phyloP scores from a whole-genome alignment of 2,329 filamentous ascomycete genomes.

The Nemania bipapillata region DNA sequence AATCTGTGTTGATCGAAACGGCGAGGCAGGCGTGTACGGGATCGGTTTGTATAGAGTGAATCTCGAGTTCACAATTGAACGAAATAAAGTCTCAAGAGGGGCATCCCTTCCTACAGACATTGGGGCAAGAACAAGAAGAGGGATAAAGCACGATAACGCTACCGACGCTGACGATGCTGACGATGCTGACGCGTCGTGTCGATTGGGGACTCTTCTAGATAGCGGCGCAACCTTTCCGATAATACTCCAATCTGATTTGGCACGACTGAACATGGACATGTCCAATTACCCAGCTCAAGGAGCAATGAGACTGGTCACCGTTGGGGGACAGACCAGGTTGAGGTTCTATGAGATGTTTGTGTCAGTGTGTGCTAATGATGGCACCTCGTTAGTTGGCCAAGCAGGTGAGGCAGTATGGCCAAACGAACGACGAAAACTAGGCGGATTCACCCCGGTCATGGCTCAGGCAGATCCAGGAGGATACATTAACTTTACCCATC shows the following conservation, averaged over 20 bases:
- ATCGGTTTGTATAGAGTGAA: constrained; percentile 45
- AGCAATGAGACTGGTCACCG: constrained; percentile 40
- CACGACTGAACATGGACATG: constrained; percentile 50
- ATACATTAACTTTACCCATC: constrained; percentile 37
- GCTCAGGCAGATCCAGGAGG: constrained; percentile 24
- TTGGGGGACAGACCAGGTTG: constrained; percentile 30
- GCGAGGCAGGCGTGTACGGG: constrained; percentile 27
- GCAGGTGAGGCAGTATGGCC: constrained; percentile 45
- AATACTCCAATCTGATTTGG: constrained; percentile 53
- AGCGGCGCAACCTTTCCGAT: constrained; percentile 57
- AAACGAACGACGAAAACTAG: constrained; percentile 41
- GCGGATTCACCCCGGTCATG: constrained; percentile 49
- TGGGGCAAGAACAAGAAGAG: neutral
- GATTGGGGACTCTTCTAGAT: constrained; percentile 56
- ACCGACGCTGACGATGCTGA: constrained; percentile 11
- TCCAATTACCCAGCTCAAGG: constrained; percentile 54
- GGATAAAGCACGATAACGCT: constrained; percentile 17
- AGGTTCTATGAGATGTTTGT: constrained; percentile 54
- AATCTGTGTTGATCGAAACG: constrained; percentile 44
- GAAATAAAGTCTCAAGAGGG: constrained; percentile 15
- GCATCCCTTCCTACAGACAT: neutral
- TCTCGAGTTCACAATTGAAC: constrained; percentile 26
- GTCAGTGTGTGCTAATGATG: constrained; percentile 45
- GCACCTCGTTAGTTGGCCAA: constrained; percentile 46
- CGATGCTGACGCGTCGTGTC: constrained; percentile 38